Base-by-base conservation (phyloP, 1,284 basidiomycete genomes). In the Pisolithus thermaeus region DNA sequence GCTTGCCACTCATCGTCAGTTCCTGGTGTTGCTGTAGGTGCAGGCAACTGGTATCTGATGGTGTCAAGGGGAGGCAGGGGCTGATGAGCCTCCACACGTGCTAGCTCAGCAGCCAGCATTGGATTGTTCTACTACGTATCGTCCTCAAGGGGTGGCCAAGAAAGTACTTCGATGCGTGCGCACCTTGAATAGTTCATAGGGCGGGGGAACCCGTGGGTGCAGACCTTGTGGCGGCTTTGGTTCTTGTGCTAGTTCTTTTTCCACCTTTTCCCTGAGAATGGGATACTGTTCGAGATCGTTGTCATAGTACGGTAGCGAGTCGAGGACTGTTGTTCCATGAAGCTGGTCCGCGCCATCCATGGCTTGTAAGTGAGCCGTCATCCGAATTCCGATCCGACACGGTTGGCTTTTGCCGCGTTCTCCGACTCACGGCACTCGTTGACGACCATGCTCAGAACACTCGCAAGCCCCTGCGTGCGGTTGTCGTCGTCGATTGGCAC, bases 301-400 rank as follows among this genome's bases (percentile, higher is more conserved):
- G 73, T 98, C 95, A 63, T 92, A 94, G 72, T 97, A 97, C 12
- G 95, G 92, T 52, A 97, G 77, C 22, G 92, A 90, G 70, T 97
- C 94, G 59, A 92, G 81, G 25, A 81, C 71, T n/a, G 48, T 37
- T 22, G 53, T 51, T 36, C 38, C 44, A 41, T 56, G 54, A 54
- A 44, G 54, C 54, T 44, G 23, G 28, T 45, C 47, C 43, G 43
- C 11, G 51, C 36, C 66, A 66, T 68, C 44, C 27, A 42, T 45
- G 39, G 25, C 25, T 39, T 9, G 37, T n/a, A 39, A 39, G 38
- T 22, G 38, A 18, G 18, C 22, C 18, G 20, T 42, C 6, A 16
- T 42, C 23, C 41, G 23, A 42, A 25, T 16, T 16, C 23, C 41
- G 23, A 42, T 35, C 32, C 32, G 32, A 42, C 6, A 6, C 23